Evolutionary conservation across 129 eudicot genomes (phyloP).

Genomic region (Flaveria trinervia): DNA sequence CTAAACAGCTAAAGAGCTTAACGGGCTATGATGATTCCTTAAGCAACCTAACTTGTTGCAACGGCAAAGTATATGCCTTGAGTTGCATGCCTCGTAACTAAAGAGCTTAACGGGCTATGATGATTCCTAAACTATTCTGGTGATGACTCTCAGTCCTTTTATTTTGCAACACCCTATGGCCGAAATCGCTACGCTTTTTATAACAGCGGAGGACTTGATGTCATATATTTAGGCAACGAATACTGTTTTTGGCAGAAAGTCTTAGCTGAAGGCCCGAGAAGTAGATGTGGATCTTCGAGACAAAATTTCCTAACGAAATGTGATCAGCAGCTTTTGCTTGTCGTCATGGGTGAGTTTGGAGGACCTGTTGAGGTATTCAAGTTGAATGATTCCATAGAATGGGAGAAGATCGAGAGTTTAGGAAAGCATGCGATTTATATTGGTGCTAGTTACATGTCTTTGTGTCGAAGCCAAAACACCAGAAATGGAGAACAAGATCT

Average conservation of each 20-base stretch:
- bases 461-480: background rate
- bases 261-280: background rate
- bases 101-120: too few species aligned
- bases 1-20: too few species aligned
- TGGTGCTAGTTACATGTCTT: background rate
- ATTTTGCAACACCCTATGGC: background rate
- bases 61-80: too few species aligned
- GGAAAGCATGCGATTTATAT: slow-evolving; percentile 22
- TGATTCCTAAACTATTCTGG: background rate
- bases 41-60: too few species aligned
- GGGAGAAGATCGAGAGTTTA: slow-evolving; percentile 22
- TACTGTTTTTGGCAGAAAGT: too few species aligned
- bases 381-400: slow-evolving; percentile 13
- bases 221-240: background rate
- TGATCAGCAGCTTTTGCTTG: slow-evolving; percentile 4
- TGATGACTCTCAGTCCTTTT: background rate
- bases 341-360: slow-evolving; percentile 13
- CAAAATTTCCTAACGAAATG: background rate
- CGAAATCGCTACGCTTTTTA: slow-evolving; percentile 3
- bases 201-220: background rate
- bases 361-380: slow-evolving; percentile 25
- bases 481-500: slow-evolving; percentile 30
- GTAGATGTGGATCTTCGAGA: background rate
- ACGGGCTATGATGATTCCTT: too few species aligned
- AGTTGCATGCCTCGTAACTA: too few species aligned